Evolutionary conservation across 2,329 filamentous ascomycete genomes (phyloP), one percentile per base, ranked within the genome.

Genomic region (Epichloe amarillans): DNA sequence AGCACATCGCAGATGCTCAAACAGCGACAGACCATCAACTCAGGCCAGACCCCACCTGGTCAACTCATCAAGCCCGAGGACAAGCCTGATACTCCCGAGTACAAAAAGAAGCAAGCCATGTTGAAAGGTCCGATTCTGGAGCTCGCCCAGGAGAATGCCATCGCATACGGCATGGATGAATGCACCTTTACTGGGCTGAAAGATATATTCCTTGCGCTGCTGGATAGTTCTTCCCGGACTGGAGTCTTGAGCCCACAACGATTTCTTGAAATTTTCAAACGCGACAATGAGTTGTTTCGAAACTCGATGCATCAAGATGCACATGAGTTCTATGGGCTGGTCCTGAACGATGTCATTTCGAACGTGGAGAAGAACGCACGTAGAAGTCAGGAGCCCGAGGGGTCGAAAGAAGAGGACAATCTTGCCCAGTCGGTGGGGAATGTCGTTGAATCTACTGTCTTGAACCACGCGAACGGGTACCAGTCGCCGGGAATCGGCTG

Each of bases 221-320:
- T 94, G 50, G 83, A 84, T 49, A 89, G 87, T 65, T 74, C 80
- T 53, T 86, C 86, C 40, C 82, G 89, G 51, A 93, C 87, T 6
- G 93, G 93, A 15, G 88, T 98, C 11, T 77, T 97, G 41, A 95
- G 90, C 61, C 93, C 93, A 1, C 84, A 91, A 60, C 84, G 90
- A 55, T 96, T 98, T 56, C 74, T 98, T 37, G 91, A 98, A 63
- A 90, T 96, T 26, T 82, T 98, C 62, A 88, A 90, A 62, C 81
- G 86, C 55, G 88, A 97, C 60, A 95, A 98, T 64, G 93, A 98
- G 66, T 90, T 95, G 84, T 98, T 98, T 62, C 83, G 89, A 52
- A 91, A 89, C 39, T 87, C 90, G 4, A 95, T 96, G 87, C 93
- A 98, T 66, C 93, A 98, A 65, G 93, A 98, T 64, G 93, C 93